Percentiles rank a stretch among this genome's conserved stretches.
These are phyloP conservation scores for Yamadazyma diddensiae DNA, from an alignment of 1,139 yeast genomes.

Conservation along the genomic window DNA sequence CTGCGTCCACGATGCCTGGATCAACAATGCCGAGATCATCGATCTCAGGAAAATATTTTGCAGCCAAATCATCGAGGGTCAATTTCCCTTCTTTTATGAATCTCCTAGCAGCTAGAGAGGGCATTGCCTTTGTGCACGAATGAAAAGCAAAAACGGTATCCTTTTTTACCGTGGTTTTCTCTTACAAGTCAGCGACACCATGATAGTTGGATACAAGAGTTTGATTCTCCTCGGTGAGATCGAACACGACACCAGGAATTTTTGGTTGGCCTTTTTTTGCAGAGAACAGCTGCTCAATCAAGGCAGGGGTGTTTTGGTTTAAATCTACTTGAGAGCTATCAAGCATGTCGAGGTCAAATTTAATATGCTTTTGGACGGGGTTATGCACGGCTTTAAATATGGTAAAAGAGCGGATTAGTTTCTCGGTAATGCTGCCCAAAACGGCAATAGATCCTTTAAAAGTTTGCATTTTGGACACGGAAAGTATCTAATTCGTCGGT, in stretches of 20 bases:
- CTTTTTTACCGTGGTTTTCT: constrained; percentile 17
- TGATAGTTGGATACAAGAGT: constrained; percentile 24
- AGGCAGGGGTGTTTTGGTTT: too few species aligned
- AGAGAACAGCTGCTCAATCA: too few species aligned
- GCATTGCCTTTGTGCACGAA: constrained; percentile 49
- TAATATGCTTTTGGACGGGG: too few species aligned
- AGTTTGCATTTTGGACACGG: too few species aligned
- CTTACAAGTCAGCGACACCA: constrained; percentile 22
- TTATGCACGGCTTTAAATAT: too few species aligned
- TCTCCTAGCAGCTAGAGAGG: constrained; percentile 45
- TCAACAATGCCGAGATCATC: constrained; percentile 39
- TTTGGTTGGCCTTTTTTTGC: constrained; percentile 14
- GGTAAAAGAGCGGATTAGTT: too few species aligned
- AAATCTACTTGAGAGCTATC: too few species aligned
- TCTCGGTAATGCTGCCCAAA: too few species aligned
- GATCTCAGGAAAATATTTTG: constrained; percentile 39
- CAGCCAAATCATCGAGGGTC: constrained; percentile 41
- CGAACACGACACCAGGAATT: constrained; percentile 27
- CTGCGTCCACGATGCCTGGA: constrained; percentile 27
- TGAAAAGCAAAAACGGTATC: constrained; percentile 37
- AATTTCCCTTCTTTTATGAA: constrained; percentile 45
- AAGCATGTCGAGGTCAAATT: too few species aligned
- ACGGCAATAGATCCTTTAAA: too few species aligned
- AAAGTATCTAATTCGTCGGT: too few species aligned
- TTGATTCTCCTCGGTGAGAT: constrained; percentile 22